phyloP scores from a whole-genome alignment of 1,284 basidiomycete genomes.

The Pyrrhoderma noxium region DNA sequence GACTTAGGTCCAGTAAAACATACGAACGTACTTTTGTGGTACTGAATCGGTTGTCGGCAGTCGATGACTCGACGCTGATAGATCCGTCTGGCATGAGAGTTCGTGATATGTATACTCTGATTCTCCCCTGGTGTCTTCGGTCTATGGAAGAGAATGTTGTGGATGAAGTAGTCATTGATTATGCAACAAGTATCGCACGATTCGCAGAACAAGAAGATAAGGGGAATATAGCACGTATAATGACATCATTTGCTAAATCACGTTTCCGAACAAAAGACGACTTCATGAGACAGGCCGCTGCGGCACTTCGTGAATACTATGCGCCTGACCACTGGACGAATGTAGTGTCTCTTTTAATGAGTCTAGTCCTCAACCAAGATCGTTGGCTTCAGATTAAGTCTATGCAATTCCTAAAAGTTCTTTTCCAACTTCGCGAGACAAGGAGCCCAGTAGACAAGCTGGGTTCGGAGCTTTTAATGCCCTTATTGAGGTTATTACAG shows the following conservation, averaged over 20 bases:
- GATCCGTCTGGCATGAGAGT: slow-evolving; percentile 70
- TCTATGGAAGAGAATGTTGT: slow-evolving; percentile 63
- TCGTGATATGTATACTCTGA: slow-evolving; percentile 76
- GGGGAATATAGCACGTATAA: slow-evolving; percentile 75
- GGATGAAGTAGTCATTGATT: slow-evolving; percentile 56
- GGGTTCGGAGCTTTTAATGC: slow-evolving; percentile 85
- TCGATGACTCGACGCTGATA: slow-evolving; percentile 61
- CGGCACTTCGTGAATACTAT: slow-evolving; percentile 80
- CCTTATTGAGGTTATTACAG: slow-evolving; percentile 77
- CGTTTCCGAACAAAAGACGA: slow-evolving; percentile 93
- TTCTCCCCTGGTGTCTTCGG: slow-evolving; percentile 86
- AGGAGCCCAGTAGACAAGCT: slow-evolving; percentile 66
- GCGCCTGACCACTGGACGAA: slow-evolving; percentile 63
- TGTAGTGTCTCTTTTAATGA: slow-evolving; percentile 76
- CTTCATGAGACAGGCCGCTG: slow-evolving; percentile 85
- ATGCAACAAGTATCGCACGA: slow-evolving; percentile 68
- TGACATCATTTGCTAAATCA: slow-evolving; percentile 81
- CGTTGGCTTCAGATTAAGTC: slow-evolving; percentile 78
- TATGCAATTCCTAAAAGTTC: slow-evolving; percentile 83
- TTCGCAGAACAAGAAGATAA: slow-evolving; percentile 70
- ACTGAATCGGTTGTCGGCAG: slow-evolving; percentile 57
- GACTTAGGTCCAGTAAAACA: slow-evolving; percentile 75
- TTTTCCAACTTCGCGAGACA: slow-evolving; percentile 83
- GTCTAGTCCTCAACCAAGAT: slow-evolving; percentile 80
- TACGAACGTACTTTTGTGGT: slow-evolving; percentile 63